Evolutionary conservation across 345 rosid species (phyloP), one percentile per base, ranked within the genome.

Genomic region (Moricandia arvensis): DNA sequence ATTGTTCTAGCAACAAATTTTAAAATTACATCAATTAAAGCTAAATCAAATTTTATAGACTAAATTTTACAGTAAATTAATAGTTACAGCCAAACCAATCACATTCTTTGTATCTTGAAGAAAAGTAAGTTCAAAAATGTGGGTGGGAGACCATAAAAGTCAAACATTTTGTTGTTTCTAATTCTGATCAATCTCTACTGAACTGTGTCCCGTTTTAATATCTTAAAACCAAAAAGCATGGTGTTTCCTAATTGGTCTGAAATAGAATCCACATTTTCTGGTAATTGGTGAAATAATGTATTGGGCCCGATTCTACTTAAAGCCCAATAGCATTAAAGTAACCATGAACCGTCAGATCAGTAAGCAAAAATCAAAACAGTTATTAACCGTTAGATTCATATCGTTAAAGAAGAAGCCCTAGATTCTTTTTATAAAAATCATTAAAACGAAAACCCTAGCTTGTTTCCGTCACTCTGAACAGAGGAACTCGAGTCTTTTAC

Each of bases 261-360:
- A 35, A 35, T 8, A 51, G 9, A 9, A 45, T 13, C 51, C 51
- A 13, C 16, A 12, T 45, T 13, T 13, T 5, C n/a, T n/a, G n/a
- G n/a, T n/a, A n/a, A n/a, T n/a, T n/a, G n/a, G n/a, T n/a, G n/a
- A n/a, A n/a, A n/a, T n/a, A n/a, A n/a, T n/a, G n/a, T n/a, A n/a
- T n/a, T n/a, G n/a, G n/a, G n/a, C n/a, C n/a, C n/a, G n/a, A n/a
- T n/a, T n/a, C n/a, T n/a, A n/a, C n/a, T n/a, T n/a, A n/a, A n/a
- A 11, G 45, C 45, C 45, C 45, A 38, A 38, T 11, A 11, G 3
- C 5, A 38, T 38, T 10, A 38, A 3, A 38, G 5, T 38, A 12
- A 43, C 12, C 4, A 69, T 30, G 26, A 69, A 37, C 75, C 79
- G 64, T 76, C 64, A 61, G 79, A 75, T 75, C 33, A 66, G 4